Base-by-base conservation (phyloP, 2,329 filamentous ascomycete species). In the Corinectria fuckeliana region DNA sequence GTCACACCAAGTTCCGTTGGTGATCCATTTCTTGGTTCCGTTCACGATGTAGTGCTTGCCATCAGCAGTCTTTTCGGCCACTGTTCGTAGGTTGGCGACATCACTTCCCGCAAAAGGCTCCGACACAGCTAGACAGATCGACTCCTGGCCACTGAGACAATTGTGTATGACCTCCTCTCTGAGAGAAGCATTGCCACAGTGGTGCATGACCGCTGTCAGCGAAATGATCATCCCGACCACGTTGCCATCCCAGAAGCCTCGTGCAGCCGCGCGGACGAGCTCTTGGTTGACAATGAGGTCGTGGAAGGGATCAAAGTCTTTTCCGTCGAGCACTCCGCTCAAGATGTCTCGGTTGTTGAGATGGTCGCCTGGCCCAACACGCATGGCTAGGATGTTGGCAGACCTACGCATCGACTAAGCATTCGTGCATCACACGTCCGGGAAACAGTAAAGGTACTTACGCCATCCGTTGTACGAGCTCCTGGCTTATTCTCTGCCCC, bases 271-370 rank as follows among this genome's bases (percentile, higher is more conserved):
- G 30, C 92, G 83, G 1, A 84, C 81, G 63, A 91, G 78, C 76
- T 96, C 92, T 77, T 96, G 92, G 10, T 81, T 79, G 51, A 91
- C 80, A 63, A 95, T 85, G 72, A 95, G 74, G 73, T 95, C 92
- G 74, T 95, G 91, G 77, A 96, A 91, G 76, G 92, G 93, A 74
- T 96, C 91, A 69, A 93, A 96, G 61, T 93, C 89, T 74, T 92
- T 86, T 48, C 90, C 90, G 71, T 91, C 85, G 54, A 93, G 82
- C 13, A 82, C 89, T 34, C 91, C 91, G 60, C 82, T 84, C 52
- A 94, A 76, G 41, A 95, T 76, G n/a, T 83, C 80, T 26, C 88
- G 83, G 20, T 89, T 90, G 69, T 93, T 85, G 50, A 96, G 77
- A 75, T 96, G 92, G 77, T 91, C 90, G 9, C 92, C 92, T 0